These are phyloP conservation scores for Termitomyces sp. DNA, from an alignment of 768 basidiomycete genomes.

Conservation along the genomic window DNA sequence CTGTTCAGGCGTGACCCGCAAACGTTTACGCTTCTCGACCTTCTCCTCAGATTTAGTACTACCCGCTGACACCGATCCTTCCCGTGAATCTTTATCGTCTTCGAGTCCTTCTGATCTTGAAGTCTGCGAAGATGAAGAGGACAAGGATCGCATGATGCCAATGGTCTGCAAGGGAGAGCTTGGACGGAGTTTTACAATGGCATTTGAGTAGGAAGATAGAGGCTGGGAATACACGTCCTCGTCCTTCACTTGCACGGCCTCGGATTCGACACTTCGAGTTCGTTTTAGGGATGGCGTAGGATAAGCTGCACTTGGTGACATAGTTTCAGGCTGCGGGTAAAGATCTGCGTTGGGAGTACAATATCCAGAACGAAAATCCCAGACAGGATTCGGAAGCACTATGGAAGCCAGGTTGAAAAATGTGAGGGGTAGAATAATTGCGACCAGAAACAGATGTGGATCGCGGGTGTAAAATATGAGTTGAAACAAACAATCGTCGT, in stretches of 20 bases:
- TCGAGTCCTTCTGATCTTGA: slow-evolving; percentile 20
- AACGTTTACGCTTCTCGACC: slow-evolving; percentile 70
- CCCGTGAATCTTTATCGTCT: slow-evolving; percentile 31
- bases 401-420: slow-evolving; percentile 20
- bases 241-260: slow-evolving; percentile 3
- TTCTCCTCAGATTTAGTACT: slow-evolving; percentile 43
- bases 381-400: slow-evolving; percentile 19
- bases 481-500: neutral
- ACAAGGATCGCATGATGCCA: neutral
- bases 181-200: slow-evolving; percentile 15
- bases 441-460: slow-evolving; percentile 5
- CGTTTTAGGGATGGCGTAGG: slow-evolving; percentile 9
- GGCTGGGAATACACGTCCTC: neutral
- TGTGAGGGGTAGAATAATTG: slow-evolving; percentile 4
- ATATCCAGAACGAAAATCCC: slow-evolving; percentile 22
- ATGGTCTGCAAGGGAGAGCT: slow-evolving; percentile 10
- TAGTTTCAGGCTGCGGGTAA: slow-evolving; percentile 16
- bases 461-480: neutral
- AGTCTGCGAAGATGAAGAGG: slow-evolving; percentile 8
- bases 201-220: slow-evolving; percentile 18
- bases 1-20: slow-evolving; percentile 77
- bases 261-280: slow-evolving; percentile 17
- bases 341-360: slow-evolving; percentile 4
- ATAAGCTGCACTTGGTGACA: slow-evolving; percentile 22
- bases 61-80: slow-evolving; percentile 24